Evolutionary conservation across 345 rosid genomes (phyloP).

Genomic region (Syzygium jambos): DNA sequence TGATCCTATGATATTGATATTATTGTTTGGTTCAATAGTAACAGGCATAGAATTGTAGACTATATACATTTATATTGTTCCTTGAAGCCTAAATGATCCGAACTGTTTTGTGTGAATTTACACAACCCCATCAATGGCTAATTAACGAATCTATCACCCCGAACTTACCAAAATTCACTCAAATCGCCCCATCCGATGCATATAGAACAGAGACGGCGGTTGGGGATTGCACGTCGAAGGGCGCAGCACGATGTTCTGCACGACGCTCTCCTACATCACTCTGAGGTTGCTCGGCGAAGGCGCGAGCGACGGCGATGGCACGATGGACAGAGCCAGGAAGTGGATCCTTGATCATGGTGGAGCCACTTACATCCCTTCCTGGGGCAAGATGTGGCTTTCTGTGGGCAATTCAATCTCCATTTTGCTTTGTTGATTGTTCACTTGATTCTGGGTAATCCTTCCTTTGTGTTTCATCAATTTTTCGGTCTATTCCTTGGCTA

Average conservation of each 20-base stretch:
- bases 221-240: conserved; percentile 80
- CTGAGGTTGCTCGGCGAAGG: conserved; percentile 45
- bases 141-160: background rate
- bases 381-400: conserved; percentile 82
- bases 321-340: conserved; percentile 29
- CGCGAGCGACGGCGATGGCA: conserved; percentile 26
- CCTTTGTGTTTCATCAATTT: background rate
- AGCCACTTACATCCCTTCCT: conserved; percentile 49
- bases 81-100: background rate
- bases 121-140: background rate
- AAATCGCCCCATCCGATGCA: too few relatives aligned
- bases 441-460: background rate
- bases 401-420: conserved; percentile 10
- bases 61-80: background rate
- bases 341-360: conserved; percentile 70
- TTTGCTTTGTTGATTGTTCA: background rate
- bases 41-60: background rate
- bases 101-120: background rate
- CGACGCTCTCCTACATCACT: conserved; percentile 35
- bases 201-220: conserved; percentile 63
- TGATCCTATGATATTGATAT: background rate
- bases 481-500: background rate
- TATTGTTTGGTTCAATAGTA: background rate
- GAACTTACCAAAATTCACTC: background rate
- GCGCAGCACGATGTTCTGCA: conserved; percentile 49